Percentiles rank a stretch among this genome's conserved stretches.
phyloP scores from a whole-genome alignment of 495 filamentous ascomycete species.

The Lasiosphaeria hispida region DNA sequence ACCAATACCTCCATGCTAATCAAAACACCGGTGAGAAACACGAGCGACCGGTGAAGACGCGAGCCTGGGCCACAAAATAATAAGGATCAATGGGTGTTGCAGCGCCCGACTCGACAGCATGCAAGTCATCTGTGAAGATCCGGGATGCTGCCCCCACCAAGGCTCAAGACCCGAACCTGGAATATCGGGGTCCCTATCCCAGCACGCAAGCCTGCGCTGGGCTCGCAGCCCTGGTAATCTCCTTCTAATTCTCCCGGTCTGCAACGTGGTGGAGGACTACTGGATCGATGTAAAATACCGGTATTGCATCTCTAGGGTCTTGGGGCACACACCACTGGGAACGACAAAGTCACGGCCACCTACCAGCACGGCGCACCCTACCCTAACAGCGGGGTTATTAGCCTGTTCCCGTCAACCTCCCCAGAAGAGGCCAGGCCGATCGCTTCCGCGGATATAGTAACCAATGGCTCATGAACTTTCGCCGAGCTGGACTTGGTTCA shows the following conservation, averaged over 20 bases:
- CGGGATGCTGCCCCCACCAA: constrained; percentile 7
- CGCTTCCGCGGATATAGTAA: not conserved
- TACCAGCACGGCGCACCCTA: not conserved
- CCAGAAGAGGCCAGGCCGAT: constrained; percentile 1
- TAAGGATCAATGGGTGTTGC: not conserved
- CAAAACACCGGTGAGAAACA: constrained; percentile 18
- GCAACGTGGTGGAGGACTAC: constrained; percentile 16
- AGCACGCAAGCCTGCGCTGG: constrained; percentile 2
- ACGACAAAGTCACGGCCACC: not conserved
- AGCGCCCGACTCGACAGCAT: constrained; percentile 3
- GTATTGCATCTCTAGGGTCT: constrained; percentile 5
- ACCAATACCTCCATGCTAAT: constrained; percentile 3
- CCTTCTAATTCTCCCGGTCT: constrained; percentile 2
- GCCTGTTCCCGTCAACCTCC: constrained; percentile 1
- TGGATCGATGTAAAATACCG: constrained; percentile 15
- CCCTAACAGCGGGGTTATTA: constrained; percentile 10
- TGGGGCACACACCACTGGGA: not conserved
- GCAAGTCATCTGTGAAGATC: constrained; percentile 19
- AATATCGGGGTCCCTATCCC: constrained; percentile 1
- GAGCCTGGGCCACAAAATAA: constrained; percentile 11
- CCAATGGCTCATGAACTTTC: not conserved
- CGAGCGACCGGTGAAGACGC: constrained; percentile 25
- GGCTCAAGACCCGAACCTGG: constrained; percentile 15
- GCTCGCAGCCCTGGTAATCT: not conserved
- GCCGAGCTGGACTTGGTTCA: not conserved